Evolutionary conservation across 495 filamentous ascomycete species (phyloP), one percentile per base, ranked within the genome.

Genomic region (Neurospora sp.): DNA sequence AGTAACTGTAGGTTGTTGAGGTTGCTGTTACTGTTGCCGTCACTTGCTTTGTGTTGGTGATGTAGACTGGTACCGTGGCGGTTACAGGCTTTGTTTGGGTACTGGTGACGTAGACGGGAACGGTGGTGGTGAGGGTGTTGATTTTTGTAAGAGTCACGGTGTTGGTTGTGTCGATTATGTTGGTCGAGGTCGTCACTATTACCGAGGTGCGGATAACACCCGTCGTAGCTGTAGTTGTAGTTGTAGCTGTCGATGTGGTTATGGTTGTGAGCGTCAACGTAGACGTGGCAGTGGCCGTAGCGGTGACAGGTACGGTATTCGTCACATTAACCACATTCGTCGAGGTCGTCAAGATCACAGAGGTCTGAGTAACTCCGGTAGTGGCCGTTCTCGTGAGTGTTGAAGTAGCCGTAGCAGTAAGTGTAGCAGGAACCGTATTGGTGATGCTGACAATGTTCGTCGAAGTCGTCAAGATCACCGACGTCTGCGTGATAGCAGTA

Each of bases 101-200:
- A 4, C 27, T 70, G 23, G 69, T 71, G 1, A 40, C 16, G 5
- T 16, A 39, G 46, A 41, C 23, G 23, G 39, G 31, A 10, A 27
- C 23, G 1, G 54, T 48, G 35, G 66, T 69, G 16, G 71, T 75
- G 42, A 38, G n/a, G 6, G 74, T 75, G n/a, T 69, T 69, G 44
- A 73, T 76, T 37, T 42, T 72, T 0, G 73, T 78, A 0, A 75
- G 38, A 1, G 77, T 78, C 8, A 72, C 69, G 39, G 74, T 75
- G 11, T 35, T 46, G 16, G 76, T 73, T 7, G 54, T 72, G 31
- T 72, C 73, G 39, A 72, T 66, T 8, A 70, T 46, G 73, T 70
- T 74, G 18, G 71, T 74, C 0, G 72, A 72, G 10, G 75, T 77
- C 0, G 71, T 76, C 0, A 27, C 6, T 12, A 62, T 62, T 5